phyloP scores from a whole-genome alignment of 352 stramenopile genomes.

The Globisporangium acanthophoron region DNA sequence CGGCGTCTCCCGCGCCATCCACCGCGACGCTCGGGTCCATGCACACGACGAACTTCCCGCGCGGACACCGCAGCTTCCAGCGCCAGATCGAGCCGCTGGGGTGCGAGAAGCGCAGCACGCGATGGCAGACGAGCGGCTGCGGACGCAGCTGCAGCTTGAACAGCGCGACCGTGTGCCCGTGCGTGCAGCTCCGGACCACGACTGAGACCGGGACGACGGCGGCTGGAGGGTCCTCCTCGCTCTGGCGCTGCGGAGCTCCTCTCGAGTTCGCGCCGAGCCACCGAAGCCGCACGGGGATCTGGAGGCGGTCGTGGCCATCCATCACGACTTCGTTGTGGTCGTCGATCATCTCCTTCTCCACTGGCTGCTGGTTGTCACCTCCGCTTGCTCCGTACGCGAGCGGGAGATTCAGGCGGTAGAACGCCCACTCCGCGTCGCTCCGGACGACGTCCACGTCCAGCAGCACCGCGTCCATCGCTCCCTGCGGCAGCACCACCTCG shows the following conservation, averaged over 20 bases:
- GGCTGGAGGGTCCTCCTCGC: neutral
- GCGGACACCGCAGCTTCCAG: constrained; percentile 36
- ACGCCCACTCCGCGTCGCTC: constrained; percentile 74
- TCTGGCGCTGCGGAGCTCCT: neutral
- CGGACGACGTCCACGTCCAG: constrained; percentile 80
- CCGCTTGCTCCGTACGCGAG: constrained; percentile 32
- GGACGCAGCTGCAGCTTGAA: constrained; percentile 82
- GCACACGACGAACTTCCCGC: constrained; percentile 59
- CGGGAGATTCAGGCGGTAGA: constrained; percentile 64
- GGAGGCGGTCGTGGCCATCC: constrained; percentile 75
- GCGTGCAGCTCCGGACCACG: constrained; percentile 79
- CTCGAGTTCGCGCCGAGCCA: constrained; percentile 41
- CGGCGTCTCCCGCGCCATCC: constrained; percentile 19
- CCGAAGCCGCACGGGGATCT: constrained; percentile 85
- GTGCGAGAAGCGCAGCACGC: constrained; percentile 70
- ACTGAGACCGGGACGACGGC: constrained; percentile 46
- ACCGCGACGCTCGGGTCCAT: constrained; percentile 65
- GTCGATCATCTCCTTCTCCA: constrained; percentile 94
- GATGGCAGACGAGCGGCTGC: constrained; percentile 79
- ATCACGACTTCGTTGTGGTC: constrained; percentile 82
- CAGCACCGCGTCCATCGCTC: constrained; percentile 21
- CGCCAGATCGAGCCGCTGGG: constrained; percentile 52
- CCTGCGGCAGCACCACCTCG: constrained; percentile 51
- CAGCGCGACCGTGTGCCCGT: constrained; percentile 87
- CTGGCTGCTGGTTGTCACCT: constrained; percentile 10